Evolutionary conservation across 2,329 filamentous ascomycete genomes (phyloP).

Genomic region (Davidsoniella australis): DNA sequence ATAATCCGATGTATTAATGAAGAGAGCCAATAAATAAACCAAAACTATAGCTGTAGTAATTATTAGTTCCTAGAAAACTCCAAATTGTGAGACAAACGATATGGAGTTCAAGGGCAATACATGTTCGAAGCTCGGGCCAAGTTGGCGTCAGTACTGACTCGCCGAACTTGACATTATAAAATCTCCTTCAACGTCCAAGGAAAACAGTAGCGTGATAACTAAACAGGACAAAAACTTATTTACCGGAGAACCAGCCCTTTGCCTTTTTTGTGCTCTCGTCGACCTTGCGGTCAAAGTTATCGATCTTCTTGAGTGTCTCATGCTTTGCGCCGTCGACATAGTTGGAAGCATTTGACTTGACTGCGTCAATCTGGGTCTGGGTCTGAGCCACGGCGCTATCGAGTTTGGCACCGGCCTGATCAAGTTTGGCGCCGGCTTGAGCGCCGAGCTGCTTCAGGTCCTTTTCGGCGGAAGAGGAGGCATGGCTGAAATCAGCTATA

Average conservation of each 20-base stretch:
- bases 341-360: conserved; percentile 42
- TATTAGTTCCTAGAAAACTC: too few relatives aligned
- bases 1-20: too few relatives aligned
- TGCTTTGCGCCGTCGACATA: conserved; percentile 47
- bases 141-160: not conserved
- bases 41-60: too few relatives aligned
- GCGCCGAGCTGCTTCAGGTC: conserved; percentile 33
- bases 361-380: conserved; percentile 42
- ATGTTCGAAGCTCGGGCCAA: not conserved
- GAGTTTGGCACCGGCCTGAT: conserved; percentile 37
- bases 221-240: conserved; percentile 18
- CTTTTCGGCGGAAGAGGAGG: conserved; percentile 48
- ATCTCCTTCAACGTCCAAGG: not conserved
- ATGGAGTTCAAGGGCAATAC: too few relatives aligned
- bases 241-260: conserved; percentile 78
- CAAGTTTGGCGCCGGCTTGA: conserved; percentile 45
- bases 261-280: conserved; percentile 64
- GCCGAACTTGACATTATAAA: not conserved
- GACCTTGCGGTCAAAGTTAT: conserved; percentile 69
- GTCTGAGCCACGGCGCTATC: conserved; percentile 32
- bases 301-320: conserved; percentile 52
- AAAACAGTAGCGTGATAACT: not conserved
- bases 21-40: too few relatives aligned
- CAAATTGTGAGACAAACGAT: too few relatives aligned
- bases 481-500: conserved; percentile 58